Evolutionary conservation across 768 basidiomycete genomes (phyloP).

Genomic region (Suillus ampliporus): DNA sequence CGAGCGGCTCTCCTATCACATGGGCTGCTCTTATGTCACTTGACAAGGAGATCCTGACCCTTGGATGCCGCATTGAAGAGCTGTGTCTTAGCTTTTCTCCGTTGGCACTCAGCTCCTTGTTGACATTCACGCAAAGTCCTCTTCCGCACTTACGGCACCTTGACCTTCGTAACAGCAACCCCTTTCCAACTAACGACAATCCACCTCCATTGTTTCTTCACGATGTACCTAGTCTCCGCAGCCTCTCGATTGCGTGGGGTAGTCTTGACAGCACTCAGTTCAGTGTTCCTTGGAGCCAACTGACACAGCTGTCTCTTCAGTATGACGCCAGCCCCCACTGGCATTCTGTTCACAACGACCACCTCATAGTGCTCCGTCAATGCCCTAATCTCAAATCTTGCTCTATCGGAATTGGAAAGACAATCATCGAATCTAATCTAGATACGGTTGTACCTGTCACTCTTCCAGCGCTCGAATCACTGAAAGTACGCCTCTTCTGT

Average conservation of each 20-base stretch:
- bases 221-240: slow-evolving; percentile 33
- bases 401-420: slow-evolving; percentile 31
- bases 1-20: slow-evolving; percentile 26
- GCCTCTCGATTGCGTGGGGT: slow-evolving; percentile 35
- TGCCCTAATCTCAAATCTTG: slow-evolving; percentile 35
- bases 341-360: slow-evolving; percentile 36
- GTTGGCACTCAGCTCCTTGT: slow-evolving; percentile 29
- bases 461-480: slow-evolving; percentile 34
- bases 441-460: slow-evolving; percentile 25
- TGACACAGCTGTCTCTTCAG: slow-evolving; percentile 33
- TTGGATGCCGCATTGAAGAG: slow-evolving; percentile 24
- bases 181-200: slow-evolving; percentile 29
- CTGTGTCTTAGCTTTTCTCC: slow-evolving; percentile 29
- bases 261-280: slow-evolving; percentile 32
- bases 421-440: slow-evolving; percentile 22
- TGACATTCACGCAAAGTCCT: slow-evolving; percentile 33
- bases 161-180: slow-evolving; percentile 33
- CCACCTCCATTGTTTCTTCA: slow-evolving; percentile 31
- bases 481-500: slow-evolving; percentile 30
- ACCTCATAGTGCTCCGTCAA: slow-evolving; percentile 26
- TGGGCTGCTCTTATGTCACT: slow-evolving; percentile 35
- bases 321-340: slow-evolving; percentile 35
- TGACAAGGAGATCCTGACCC: slow-evolving; percentile 35
- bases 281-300: slow-evolving; percentile 34
- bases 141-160: slow-evolving; percentile 30